Conservation (phyloP, 2,329 filamentous ascomycete genomes). For the Fusarium clavum region DNA sequence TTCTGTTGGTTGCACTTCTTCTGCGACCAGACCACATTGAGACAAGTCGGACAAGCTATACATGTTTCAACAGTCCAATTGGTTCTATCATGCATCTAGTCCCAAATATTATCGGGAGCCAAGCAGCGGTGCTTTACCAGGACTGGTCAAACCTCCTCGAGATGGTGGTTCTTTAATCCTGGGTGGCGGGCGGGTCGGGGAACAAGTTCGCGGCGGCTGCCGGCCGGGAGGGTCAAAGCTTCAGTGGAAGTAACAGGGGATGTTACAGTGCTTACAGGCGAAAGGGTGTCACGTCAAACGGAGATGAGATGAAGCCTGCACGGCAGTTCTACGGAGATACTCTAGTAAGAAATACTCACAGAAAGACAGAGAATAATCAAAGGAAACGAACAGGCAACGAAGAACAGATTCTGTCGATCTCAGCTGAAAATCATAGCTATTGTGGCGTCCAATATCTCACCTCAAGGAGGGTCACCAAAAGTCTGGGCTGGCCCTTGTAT, state of each 20-base stretch:
- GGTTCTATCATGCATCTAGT: conserved; percentile 7
- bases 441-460: conserved; percentile 27
- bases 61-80: conserved; percentile 22
- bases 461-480: conserved; percentile 14
- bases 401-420: background rate
- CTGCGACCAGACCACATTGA: background rate
- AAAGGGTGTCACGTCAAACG: background rate
- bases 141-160: conserved; percentile 32
- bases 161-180: conserved; percentile 16
- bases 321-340: background rate
- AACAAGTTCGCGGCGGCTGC: conserved; percentile 18
- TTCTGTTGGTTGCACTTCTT: background rate
- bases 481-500: conserved; percentile 7
- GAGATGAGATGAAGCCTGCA: background rate
- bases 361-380: no score
- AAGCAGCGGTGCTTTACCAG: conserved; percentile 31
- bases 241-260: background rate
- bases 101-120: conserved; percentile 36
- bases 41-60: conserved; percentile 15
- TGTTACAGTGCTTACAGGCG: conserved; percentile 39
- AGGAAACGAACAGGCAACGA: background rate
- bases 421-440: background rate
- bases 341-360: background rate
- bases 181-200: conserved; percentile 31
- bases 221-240: conserved; percentile 29